Base-by-base conservation (phyloP, 2,329 filamentous ascomycete genomes). In the Neodidymelliopsis sp. region DNA sequence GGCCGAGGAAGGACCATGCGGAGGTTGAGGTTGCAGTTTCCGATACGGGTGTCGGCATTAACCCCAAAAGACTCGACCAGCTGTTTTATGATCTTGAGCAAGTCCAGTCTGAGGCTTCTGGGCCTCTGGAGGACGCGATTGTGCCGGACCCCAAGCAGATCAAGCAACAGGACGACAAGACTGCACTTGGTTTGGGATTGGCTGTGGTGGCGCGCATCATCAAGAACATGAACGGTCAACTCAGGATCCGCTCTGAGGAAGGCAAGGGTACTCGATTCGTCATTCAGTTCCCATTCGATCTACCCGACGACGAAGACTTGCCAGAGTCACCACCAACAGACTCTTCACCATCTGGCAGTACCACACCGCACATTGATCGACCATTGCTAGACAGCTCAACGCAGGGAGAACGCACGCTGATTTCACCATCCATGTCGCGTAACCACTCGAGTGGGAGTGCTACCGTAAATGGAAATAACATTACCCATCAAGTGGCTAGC, bases 211-310 rank as follows among this genome's bases (percentile, higher is more conserved):
- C 90, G 12, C 84, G 91, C 27, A 90, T 91, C 25, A 81, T 96
- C 23, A 84, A 86, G n/a, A 96, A 91, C 64, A 94, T 96, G 89
- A 87, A 93, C 49, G 92, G 91, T 0, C 91, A 96, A 63, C 73
- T 96, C 22, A 84, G 90, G 2, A 75, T 96, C 1, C 93, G 91
- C 63, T 96, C 91, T 0, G 90, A 94, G 62, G 82, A 88, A 66
- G 88, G 88, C 2, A 89, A 87, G 60, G 91, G 92, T 0, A 92
- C 91, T 13, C 82, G 89, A 41, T 96, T 96, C 56, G 85, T 91
- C 15, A 84, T 96, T 18, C 84, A 90, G 55, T 76, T 96, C 22
- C 87, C 88, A 0, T 94, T 96, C 56, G 79, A 85, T 6, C 67
- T 92, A 1, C 85, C 84, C 0, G 70, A 77, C n/a, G 61, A 63